These are phyloP conservation scores for Carex kokanica DNA, from an alignment of 176 grass and related monocot species.

Conservation along the genomic window DNA sequence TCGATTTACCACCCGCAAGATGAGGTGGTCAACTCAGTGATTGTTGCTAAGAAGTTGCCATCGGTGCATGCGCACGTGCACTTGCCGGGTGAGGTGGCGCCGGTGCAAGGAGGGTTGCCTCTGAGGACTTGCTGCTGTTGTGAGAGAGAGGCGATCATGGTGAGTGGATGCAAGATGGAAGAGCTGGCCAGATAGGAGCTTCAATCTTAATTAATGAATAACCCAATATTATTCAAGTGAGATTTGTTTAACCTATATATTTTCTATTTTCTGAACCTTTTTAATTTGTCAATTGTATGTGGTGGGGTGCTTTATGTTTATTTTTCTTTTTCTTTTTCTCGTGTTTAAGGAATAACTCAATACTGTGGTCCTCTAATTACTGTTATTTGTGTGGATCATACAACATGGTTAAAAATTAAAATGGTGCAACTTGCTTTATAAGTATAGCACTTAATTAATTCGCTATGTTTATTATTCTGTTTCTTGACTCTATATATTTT, in stretches of 20 bases:
- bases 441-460: too few relatives aligned
- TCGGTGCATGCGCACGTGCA: not conserved
- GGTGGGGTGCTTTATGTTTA: not conserved
- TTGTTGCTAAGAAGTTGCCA: conserved; percentile 65
- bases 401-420: not conserved
- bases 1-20: conserved; percentile 67
- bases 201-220: conserved; percentile 35
- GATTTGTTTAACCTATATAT: not conserved
- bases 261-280: conserved; percentile 7
- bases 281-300: not conserved
- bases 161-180: conserved; percentile 65
- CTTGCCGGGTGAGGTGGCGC: not conserved
- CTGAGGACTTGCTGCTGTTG: conserved; percentile 49
- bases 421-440: not conserved
- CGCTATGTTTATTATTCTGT: not conserved
- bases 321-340: not conserved
- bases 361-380: not conserved
- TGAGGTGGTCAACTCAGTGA: conserved; percentile 95
- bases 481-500: not conserved
- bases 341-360: conserved; percentile 14
- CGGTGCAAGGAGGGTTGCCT: conserved; percentile 9
- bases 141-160: conserved; percentile 51
- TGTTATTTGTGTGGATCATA: not conserved
- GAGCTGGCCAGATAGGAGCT: conserved; percentile 62
- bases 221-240: not conserved